phyloP scores from a whole-genome alignment of 2,329 filamentous ascomycete species.

The Cytospora paraplurivora region DNA sequence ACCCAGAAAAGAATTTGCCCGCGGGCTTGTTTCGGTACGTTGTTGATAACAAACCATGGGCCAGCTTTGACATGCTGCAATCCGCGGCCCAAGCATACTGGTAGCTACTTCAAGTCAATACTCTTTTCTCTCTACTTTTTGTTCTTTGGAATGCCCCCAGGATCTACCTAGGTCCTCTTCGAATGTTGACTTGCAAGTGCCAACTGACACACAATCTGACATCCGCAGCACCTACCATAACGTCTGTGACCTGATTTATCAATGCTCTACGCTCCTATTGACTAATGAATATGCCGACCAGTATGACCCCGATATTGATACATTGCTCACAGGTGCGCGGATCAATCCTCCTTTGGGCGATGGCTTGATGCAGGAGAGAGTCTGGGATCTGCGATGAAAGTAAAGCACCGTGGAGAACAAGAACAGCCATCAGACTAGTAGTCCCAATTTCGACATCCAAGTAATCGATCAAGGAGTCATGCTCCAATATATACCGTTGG shows the following conservation, averaged over 20 bases:
- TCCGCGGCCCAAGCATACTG: too few species aligned
- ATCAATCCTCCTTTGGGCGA: conserved; percentile 3
- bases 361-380: neutral
- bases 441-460: too few species aligned
- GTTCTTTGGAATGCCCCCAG: neutral
- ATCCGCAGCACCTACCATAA: conserved; percentile 28
- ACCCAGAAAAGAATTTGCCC: too few species aligned
- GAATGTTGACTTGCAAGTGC: neutral
- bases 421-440: too few species aligned
- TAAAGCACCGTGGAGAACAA: too few species aligned
- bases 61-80: too few species aligned
- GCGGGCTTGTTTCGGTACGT: too few species aligned
- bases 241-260: conserved; percentile 31
- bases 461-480: too few species aligned
- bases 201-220: neutral
- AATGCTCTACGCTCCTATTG: conserved; percentile 30
- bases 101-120: too few species aligned
- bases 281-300: conserved; percentile 24
- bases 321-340: conserved; percentile 19
- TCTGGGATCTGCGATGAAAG: neutral
- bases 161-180: neutral
- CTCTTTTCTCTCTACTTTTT: neutral
- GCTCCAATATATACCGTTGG: too few species aligned
- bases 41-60: too few species aligned
- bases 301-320: conserved; percentile 28